A percentile compares a stretch with the other conserved stretches of the same genome.
These are phyloP conservation scores for Coniochaeta sp. DNA, from an alignment of 2,329 filamentous ascomycete species.

Conservation along the genomic window DNA sequence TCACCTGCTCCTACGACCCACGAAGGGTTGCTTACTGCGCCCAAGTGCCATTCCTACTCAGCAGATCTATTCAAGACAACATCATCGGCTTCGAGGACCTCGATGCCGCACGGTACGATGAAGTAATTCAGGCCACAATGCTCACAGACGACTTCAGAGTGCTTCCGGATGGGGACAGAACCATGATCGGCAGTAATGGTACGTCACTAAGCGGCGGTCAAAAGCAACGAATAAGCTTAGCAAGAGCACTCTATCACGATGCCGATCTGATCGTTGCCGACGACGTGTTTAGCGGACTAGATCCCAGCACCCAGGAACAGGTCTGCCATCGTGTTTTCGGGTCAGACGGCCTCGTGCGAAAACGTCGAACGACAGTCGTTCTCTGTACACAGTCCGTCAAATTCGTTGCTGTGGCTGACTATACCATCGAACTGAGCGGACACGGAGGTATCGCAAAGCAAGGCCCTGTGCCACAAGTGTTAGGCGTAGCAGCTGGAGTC, in stretches of 20 bases:
- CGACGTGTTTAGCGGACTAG: constrained; percentile 6
- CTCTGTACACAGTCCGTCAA: constrained; percentile 26
- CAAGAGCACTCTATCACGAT: constrained; percentile 6
- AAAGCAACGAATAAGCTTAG: constrained; percentile 18
- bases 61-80: constrained; percentile 27
- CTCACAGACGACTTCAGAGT: constrained; percentile 21
- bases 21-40: constrained; percentile 21
- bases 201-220: constrained; percentile 36
- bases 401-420: background rate
- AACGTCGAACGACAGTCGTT: constrained; percentile 24
- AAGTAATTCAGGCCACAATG: constrained; percentile 25
- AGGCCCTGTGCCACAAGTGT: background rate
- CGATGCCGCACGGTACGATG: constrained; percentile 22
- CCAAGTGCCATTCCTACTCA: constrained; percentile 23
- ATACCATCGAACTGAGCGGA: background rate
- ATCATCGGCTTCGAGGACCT: constrained; percentile 25
- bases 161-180: constrained; percentile 26
- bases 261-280: constrained; percentile 4
- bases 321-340: constrained; percentile 23
- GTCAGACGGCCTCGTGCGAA: constrained; percentile 17
- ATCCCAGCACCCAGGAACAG: constrained; percentile 16
- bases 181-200: constrained; percentile 30
- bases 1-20: background rate
- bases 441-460: background rate
- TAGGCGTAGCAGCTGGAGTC: background rate